Conservation (phyloP, 176 grass and related monocot genomes). For the Aegilops umbellulata region DNA sequence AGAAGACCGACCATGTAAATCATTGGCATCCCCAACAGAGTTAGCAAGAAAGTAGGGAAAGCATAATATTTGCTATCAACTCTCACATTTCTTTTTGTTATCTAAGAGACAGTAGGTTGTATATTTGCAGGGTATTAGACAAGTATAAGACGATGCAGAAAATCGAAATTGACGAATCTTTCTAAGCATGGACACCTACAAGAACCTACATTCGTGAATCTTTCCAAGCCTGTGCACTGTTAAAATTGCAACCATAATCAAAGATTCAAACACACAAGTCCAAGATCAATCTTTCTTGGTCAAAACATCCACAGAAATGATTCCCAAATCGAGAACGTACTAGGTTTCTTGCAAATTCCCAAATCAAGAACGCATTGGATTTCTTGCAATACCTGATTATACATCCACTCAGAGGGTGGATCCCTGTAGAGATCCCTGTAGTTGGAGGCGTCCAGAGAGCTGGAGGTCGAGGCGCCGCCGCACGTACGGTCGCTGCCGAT, state of each 20-base stretch:
- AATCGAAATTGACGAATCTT: neutral
- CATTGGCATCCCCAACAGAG: neutral
- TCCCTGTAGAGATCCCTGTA: too few species aligned
- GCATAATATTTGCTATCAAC: neutral
- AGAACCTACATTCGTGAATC: neutral
- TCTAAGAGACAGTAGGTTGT: neutral
- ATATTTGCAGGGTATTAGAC: neutral
- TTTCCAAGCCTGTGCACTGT: neutral
- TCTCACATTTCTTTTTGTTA: neutral
- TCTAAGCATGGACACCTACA: neutral
- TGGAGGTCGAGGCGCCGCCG: neutral
- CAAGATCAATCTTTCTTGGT: neutral
- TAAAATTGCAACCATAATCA: neutral
- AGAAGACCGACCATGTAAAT: neutral
- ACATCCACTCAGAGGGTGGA: neutral
- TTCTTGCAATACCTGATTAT: neutral
- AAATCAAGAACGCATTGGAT: neutral
- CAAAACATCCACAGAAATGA: neutral
- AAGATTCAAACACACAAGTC: neutral
- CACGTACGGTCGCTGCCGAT: neutral
- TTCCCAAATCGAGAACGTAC: too few species aligned
- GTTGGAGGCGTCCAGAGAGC: neutral
- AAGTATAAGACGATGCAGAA: too few species aligned
- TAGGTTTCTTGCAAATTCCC: too few species aligned
- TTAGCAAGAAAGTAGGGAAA: neutral